Evolutionary conservation across 2,329 filamentous ascomycete genomes (phyloP).

Genomic region (Helicocarpus griseus): DNA sequence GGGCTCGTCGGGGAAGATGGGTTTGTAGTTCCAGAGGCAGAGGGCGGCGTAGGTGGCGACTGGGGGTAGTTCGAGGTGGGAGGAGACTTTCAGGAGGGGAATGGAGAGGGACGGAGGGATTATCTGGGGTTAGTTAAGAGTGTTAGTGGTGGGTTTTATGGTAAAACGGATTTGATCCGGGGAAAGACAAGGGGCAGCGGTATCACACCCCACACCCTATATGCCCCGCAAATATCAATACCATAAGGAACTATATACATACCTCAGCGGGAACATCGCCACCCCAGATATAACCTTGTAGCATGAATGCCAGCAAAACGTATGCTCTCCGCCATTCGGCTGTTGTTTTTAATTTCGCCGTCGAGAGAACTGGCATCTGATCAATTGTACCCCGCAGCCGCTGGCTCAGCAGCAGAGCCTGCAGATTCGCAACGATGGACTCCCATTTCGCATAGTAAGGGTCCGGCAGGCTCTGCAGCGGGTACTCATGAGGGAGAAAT

Average conservation of each 20-base stretch:
- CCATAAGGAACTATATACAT: conserved; percentile 10
- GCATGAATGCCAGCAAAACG: conserved; percentile 64
- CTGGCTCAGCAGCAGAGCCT: conserved; percentile 75
- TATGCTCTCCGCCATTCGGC: conserved; percentile 89
- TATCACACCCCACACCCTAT: no score
- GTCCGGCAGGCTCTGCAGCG: conserved; percentile 71
- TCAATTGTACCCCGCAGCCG: conserved; percentile 73
- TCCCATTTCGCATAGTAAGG: conserved; percentile 96
- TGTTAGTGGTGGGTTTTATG: not conserved
- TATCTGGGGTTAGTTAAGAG: conserved; percentile 30
- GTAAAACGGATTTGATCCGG: not conserved
- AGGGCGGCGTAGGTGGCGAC: conserved; percentile 91
- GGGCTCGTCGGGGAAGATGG: conserved; percentile 72
- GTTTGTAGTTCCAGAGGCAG: conserved; percentile 95
- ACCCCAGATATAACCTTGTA: conserved; percentile 86
- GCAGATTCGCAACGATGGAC: conserved; percentile 71
- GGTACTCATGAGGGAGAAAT: conserved; percentile 75
- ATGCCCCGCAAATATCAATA: no score
- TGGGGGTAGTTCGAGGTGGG: conserved; percentile 72
- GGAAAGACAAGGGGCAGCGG: no score
- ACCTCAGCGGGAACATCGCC: conserved; percentile 66
- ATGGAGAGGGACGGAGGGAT: conserved; percentile 75
- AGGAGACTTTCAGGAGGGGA: conserved; percentile 68
- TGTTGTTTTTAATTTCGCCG: conserved; percentile 68
- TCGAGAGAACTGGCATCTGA: conserved; percentile 71